Base-by-base conservation (phyloP, 805 yeast species). In the Wickerhamiella lipophila region DNA sequence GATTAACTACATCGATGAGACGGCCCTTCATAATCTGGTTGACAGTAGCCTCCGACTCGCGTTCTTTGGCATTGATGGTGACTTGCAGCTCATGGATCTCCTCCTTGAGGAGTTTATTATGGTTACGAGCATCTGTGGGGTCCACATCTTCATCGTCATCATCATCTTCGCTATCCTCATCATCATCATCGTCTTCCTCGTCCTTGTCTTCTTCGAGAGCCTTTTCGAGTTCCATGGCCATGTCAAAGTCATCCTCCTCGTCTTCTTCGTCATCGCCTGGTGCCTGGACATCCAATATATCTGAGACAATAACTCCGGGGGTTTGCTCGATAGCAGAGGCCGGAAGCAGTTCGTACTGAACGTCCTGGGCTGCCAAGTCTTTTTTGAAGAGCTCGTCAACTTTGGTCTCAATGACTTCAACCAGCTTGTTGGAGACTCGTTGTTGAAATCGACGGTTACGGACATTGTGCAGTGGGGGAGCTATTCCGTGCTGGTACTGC, bases 21-120 rank as follows among this genome's bases (percentile, higher is more conserved):
- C 96, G 80, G 64, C 81, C 83, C 60, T 81, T 78, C 77, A 92
- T 73, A 66, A 89, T 81, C 56, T 89, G 88, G 60, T 86, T 86
- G 45, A 78, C 73, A 2, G 78, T 71, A 15, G 88, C 87, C 18
- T 73, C 76, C 44, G 85, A 75, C 57, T 83, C 87, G 42, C 72
- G 71, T 61, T 77, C 77, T 59, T 89, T 88, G 57, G 79, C 81
- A 49, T 73, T 77, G 46, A 92, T 81, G 0, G 89, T 87, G 13
- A 73, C 58, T 60, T 83, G 87, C 52, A 92, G 71, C 59, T 92
- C 98, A 6, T 72, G 67, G 50, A 92, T 79, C 63, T 88, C 96
- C 64, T 89, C 97, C 52, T 76, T 77, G 49, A 92, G 68, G 55
- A 86, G 72, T 58, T 83, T 87, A 55, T 72, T 72, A 62, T 84